These are phyloP conservation scores for Vanrija sp. DNA, from an alignment of 1,284 basidiomycete species.

Conservation along the genomic window DNA sequence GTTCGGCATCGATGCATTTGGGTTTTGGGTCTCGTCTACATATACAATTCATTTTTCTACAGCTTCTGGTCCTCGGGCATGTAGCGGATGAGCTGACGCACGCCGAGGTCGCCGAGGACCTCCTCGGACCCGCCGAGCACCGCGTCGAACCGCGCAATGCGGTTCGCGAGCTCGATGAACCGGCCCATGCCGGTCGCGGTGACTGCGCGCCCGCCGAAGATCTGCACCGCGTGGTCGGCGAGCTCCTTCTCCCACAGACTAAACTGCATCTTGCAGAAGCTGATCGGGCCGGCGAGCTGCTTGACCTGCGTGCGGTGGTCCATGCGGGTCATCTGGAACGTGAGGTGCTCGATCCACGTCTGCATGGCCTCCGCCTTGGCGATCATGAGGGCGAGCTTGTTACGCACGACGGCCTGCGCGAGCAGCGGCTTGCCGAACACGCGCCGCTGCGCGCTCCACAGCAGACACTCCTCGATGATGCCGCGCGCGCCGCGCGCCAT, in stretches of 20 bases:
- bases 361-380: conserved; percentile 76
- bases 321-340: conserved; percentile 88
- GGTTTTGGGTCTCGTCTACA: not conserved
- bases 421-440: conserved; percentile 81
- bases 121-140: conserved; percentile 54
- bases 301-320: conserved; percentile 64
- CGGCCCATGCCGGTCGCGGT: conserved; percentile 53
- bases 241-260: conserved; percentile 48
- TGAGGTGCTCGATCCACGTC: conserved; percentile 82
- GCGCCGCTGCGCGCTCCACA: conserved; percentile 70
- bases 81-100: conserved; percentile 46
- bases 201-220: conserved; percentile 38
- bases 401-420: conserved; percentile 75
- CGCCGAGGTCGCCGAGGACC: conserved; percentile 54
- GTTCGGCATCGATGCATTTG: not conserved
- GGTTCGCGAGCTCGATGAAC: conserved; percentile 52
- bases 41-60: conserved; percentile 13
- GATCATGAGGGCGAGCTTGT: conserved; percentile 71
- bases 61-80: no score
- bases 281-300: conserved; percentile 48
- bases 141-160: conserved; percentile 78
- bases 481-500: conserved; percentile 41
- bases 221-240: conserved; percentile 54
- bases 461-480: conserved; percentile 49
- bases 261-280: conserved; percentile 59